phyloP scores from a whole-genome alignment of 2,329 filamentous ascomycete genomes.

The Epichloe scottii region DNA sequence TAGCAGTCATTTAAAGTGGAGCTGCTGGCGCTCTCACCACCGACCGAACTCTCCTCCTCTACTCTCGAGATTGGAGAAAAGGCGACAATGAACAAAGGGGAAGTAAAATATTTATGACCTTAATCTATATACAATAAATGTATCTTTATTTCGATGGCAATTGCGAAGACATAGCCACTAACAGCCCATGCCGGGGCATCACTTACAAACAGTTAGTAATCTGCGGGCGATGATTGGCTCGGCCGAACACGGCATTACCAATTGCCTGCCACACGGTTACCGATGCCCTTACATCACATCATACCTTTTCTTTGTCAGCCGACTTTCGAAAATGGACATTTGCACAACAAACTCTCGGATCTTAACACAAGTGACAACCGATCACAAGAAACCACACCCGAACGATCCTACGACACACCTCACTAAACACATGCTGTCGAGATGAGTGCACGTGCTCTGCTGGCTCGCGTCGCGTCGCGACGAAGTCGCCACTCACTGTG shows the following conservation, averaged over 20 bases:
- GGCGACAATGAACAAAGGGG: too few species aligned
- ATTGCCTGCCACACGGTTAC: constrained; percentile 8
- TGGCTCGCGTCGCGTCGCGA: constrained; percentile 28
- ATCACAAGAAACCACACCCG: not conserved
- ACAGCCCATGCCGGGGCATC: too few species aligned
- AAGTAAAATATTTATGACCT: too few species aligned
- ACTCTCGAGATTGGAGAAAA: too few species aligned
- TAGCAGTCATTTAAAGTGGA: too few species aligned
- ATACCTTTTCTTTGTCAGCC: constrained; percentile 2
- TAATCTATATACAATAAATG: too few species aligned
- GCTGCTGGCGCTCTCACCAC: too few species aligned
- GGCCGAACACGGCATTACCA: constrained; percentile 8
- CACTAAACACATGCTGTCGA: constrained; percentile 12
- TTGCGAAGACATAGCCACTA: too few species aligned
- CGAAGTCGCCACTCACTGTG: constrained; percentile 27
- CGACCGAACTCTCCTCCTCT: too few species aligned
- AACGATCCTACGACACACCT: not conserved
- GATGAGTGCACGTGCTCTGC: constrained; percentile 32
- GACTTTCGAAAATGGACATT: not conserved
- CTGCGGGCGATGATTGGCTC: constrained; percentile 10
- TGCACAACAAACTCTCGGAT: not conserved
- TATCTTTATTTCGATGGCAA: too few species aligned
- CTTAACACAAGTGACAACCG: not conserved
- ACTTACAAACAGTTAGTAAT: constrained; percentile 4
- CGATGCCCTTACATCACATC: not conserved